phyloP scores from a whole-genome alignment of 2,329 filamentous ascomycete species.

The Pestalotiopsis sp. region DNA sequence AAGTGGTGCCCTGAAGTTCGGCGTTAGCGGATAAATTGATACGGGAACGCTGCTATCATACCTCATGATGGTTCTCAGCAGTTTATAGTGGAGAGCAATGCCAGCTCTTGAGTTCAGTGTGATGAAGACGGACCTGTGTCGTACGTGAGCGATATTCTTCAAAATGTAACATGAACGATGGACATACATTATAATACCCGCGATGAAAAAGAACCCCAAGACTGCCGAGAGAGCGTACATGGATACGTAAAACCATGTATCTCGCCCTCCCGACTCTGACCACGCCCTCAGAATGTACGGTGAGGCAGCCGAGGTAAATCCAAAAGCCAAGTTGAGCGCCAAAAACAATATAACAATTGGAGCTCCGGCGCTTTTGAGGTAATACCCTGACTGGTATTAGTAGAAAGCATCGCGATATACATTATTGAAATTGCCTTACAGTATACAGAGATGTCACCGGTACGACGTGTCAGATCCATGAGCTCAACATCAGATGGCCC shows the following conservation, averaged over 20 bases:
- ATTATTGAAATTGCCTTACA: neutral
- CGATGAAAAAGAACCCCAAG: neutral
- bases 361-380: neutral
- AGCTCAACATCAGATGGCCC: neutral
- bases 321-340: neutral
- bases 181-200: neutral
- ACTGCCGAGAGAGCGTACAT: conserved; percentile 1
- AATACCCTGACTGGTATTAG: neutral
- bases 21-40: neutral
- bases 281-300: conserved; percentile 2
- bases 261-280: neutral
- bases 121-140: neutral
- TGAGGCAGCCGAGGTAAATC: neutral
- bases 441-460: conserved; percentile 1
- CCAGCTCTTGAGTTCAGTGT: neutral
- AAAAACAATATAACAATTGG: neutral
- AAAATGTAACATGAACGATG: neutral
- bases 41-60: neutral
- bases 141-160: neutral
- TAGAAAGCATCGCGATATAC: neutral
- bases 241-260: neutral
- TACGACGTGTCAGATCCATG: neutral
- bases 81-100: neutral
- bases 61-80: conserved; percentile 6
- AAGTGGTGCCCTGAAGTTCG: neutral